These are phyloP conservation scores for Tubosaeta sp. DNA, from an alignment of 768 basidiomycete species.

Conservation along the genomic window DNA sequence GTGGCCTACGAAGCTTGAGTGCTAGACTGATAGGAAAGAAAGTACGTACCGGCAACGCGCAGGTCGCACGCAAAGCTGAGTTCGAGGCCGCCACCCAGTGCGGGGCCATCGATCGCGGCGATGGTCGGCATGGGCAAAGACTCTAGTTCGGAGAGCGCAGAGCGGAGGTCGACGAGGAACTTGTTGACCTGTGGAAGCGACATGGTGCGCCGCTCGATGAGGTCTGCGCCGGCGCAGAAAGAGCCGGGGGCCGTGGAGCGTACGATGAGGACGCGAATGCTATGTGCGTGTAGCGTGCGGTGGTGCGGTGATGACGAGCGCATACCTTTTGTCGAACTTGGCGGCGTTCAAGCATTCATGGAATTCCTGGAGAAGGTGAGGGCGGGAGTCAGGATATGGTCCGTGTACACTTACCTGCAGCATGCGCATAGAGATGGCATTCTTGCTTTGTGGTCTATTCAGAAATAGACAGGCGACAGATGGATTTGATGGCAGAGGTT, in stretches of 20 bases:
- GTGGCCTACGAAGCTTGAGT: constrained; percentile 38
- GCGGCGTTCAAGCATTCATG: constrained; percentile 62
- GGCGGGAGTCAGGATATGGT: neutral
- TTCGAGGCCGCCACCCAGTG: constrained; percentile 91
- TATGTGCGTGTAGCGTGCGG: constrained; percentile 23
- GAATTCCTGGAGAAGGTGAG: constrained; percentile 51
- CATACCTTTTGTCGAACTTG: constrained; percentile 63
- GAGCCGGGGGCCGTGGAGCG: constrained; percentile 71
- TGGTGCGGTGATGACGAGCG: neutral
- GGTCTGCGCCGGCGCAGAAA: constrained; percentile 92
- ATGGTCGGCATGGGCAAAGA: constrained; percentile 83
- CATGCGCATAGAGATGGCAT: constrained; percentile 77
- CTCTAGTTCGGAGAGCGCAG: constrained; percentile 72
- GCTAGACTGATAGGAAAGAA: neutral
- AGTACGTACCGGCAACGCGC: constrained; percentile 74
- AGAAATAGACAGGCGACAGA: constrained; percentile 74
- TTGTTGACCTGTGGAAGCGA: constrained; percentile 62
- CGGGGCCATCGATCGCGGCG: constrained; percentile 89
- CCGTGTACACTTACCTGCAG: constrained; percentile 47
- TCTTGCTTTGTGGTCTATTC: constrained; percentile 79
- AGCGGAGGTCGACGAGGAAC: constrained; percentile 75
- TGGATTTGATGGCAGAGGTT: constrained; percentile 49
- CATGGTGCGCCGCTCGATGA: constrained; percentile 84
- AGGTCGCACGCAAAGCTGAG: constrained; percentile 86
- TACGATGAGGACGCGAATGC: constrained; percentile 78